Evolutionary conservation across 1,284 basidiomycete genomes (phyloP).

Genomic region (Apiotrichum brassicae): DNA sequence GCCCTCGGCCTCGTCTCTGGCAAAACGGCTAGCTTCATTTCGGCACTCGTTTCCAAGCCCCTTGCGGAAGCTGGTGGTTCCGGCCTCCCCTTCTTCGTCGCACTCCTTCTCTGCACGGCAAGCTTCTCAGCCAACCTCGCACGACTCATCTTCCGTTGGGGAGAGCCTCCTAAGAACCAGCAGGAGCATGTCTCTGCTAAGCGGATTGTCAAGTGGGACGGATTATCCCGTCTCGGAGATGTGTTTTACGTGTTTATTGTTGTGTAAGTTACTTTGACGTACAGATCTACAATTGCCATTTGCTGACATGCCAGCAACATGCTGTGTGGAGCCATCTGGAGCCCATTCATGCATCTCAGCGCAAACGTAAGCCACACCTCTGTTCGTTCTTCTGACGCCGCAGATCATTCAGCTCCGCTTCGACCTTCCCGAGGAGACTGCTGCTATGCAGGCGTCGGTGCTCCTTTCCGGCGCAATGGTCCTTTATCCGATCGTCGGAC

Average conservation of each 20-base stretch:
- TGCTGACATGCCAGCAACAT: conserved; percentile 50
- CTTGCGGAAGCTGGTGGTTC: conserved; percentile 52
- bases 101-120: conserved; percentile 56
- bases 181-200: conserved; percentile 35
- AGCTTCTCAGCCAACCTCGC: conserved; percentile 63
- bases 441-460: conserved; percentile 62
- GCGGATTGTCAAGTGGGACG: conserved; percentile 22
- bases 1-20: conserved; percentile 71
- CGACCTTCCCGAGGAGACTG: conserved; percentile 55
- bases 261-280: conserved; percentile 15
- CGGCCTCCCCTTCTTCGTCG: conserved; percentile 66
- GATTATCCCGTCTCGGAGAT: conserved; percentile 55
- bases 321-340: conserved; percentile 69
- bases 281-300: no score
- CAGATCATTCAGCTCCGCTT: conserved; percentile 58
- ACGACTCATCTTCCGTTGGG: conserved; percentile 61
- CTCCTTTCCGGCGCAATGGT: conserved; percentile 67
- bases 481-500: conserved; percentile 60
- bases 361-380: conserved; percentile 53
- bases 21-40: conserved; percentile 66
- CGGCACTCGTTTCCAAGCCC: conserved; percentile 57
- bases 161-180: conserved; percentile 60
- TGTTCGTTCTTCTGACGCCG: no score
- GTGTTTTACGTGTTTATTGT: conserved; percentile 66
- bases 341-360: conserved; percentile 67